A percentile compares a stretch with the other conserved stretches of the same genome.
Evolutionary conservation across 768 basidiomycete genomes (phyloP).

Genomic region (Panaeolus cyanescens): DNA sequence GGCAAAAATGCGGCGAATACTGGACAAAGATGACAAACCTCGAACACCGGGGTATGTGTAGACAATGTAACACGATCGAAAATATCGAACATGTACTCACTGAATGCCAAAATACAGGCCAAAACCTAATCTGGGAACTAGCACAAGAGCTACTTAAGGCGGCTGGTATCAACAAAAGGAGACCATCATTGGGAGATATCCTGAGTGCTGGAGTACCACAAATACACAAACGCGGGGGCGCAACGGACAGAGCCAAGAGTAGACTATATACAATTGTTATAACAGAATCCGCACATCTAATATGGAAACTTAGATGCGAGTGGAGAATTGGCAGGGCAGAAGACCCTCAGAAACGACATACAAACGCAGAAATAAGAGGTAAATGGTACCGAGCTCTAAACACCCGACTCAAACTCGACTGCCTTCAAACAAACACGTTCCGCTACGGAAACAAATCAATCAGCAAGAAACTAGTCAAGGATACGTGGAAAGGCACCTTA

Average conservation of each 20-base stretch:
- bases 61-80: slow-evolving; percentile 18
- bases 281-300: slow-evolving; percentile 5
- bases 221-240: background rate
- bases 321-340: too few relatives aligned
- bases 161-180: background rate
- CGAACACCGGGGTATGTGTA: slow-evolving; percentile 14
- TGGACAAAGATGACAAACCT: slow-evolving; percentile 22
- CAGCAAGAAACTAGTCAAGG: too few relatives aligned
- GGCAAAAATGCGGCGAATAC: slow-evolving; percentile 21
- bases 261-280: slow-evolving; percentile 1
- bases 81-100: slow-evolving; percentile 30
- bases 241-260: background rate
- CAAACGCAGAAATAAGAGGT: too few relatives aligned
- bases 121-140: slow-evolving; percentile 10
- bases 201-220: background rate
- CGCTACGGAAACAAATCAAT: too few relatives aligned
- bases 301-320: slow-evolving; percentile 9
- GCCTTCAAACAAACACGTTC: too few relatives aligned
- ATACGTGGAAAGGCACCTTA: too few relatives aligned
- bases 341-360: too few relatives aligned
- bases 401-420: too few relatives aligned
- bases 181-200: background rate
- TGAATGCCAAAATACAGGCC: slow-evolving; percentile 21
- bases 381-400: too few relatives aligned
- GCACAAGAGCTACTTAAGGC: background rate